Evolutionary conservation across 257 asterid species (phyloP).

Genomic region (Voacanga thouarsii): DNA sequence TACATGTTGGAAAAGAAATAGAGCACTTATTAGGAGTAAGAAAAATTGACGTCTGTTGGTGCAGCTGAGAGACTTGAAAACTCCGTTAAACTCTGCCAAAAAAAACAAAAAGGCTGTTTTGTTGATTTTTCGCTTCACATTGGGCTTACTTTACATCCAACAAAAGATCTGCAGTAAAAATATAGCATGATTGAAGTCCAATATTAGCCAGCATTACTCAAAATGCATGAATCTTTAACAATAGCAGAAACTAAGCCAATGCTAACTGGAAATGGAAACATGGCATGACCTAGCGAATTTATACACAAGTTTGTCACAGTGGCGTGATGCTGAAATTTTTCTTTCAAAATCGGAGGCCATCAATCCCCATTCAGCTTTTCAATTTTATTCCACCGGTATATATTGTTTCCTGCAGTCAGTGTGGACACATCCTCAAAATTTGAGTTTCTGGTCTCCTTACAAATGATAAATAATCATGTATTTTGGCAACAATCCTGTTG

Average conservation of each 20-base stretch:
- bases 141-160: no score
- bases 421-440: background rate
- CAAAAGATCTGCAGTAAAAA: no score
- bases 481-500: background rate
- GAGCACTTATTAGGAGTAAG: no score
- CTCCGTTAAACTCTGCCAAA: no score
- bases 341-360: slow-evolving; percentile 76
- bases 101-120: no score
- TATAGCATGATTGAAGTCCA: no score
- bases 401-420: background rate
- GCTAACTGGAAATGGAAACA: slow-evolving; percentile 86
- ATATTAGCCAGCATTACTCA: no score
- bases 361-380: slow-evolving; percentile 79
- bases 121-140: no score
- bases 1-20: no score
- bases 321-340: slow-evolving; percentile 90
- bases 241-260: slow-evolving; percentile 28
- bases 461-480: background rate
- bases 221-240: no score
- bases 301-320: slow-evolving; percentile 72
- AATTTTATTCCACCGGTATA: slow-evolving; percentile 72
- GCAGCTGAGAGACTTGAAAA: no score
- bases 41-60: no score
- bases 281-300: slow-evolving; percentile 92
- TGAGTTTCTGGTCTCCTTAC: background rate